Evolutionary conservation across 805 yeast genomes (phyloP), one percentile per base, ranked within the genome.

Genomic region (Vanderwaltozyma tropicalis): DNA sequence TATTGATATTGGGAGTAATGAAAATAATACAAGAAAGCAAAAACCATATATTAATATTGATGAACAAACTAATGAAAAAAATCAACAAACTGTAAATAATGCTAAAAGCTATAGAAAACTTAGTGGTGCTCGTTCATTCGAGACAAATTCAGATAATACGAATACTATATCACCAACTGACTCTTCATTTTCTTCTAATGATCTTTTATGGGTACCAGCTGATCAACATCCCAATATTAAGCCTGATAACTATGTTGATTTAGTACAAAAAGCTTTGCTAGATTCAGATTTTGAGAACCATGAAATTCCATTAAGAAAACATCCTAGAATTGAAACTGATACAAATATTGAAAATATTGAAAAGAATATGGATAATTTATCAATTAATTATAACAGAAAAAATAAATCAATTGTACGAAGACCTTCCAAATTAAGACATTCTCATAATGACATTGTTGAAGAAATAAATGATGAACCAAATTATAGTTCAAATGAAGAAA

Each of bases 181-280:
- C n/a, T n/a, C n/a, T n/a, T n/a, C n/a, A n/a, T n/a, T n/a, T n/a
- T n/a, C n/a, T n/a, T 61, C 72, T 14, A 71, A 71, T 34, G 64
- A 73, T 40, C 61, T 83, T 24, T 64, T 89, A 38, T 89, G 98
- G 98, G 96, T 92, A 1, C 97, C 97, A 0, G 98, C 97, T 2
- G 77, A 76, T 44, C 69, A 86, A 28, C 98, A 92, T 57, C 97
- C 97, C 1, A 89, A 83, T 50, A 72, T 89, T n/a, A 88, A 94
- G 19, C 97, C 97, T 2, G 94, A 84, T 50, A 85, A 83, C 49
- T 81, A 77, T 62, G 66, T 77, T 45, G 72, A 70, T 46, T 81
- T 80, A 52, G 78, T 82, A 25, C 26, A 25, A 15, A 24, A 28
- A 7, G 8, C 31, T 16, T 19, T 30, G 3, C 26, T 30, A 8